phyloP scores from a whole-genome alignment of 106 monocot species.

The Dioscorea alata region DNA sequence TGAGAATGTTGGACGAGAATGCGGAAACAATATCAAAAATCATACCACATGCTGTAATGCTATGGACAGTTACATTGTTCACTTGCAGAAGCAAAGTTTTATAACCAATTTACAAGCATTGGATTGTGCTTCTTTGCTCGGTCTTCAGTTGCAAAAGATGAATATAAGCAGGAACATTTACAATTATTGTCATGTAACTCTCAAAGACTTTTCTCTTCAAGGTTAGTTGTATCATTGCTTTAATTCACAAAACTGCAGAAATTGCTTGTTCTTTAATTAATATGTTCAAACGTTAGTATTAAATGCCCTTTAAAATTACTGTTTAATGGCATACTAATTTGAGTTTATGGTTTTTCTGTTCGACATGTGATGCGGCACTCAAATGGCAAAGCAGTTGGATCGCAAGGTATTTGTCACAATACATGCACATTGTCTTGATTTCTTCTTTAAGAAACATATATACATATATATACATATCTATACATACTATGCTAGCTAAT shows the following conservation, averaged over 20 bases:
- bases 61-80: constrained; percentile 72
- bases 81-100: constrained; percentile 95
- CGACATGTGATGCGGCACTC: constrained; percentile 6
- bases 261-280: not conserved
- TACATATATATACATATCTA: too few relatives aligned
- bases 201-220: constrained; percentile 98
- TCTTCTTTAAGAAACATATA: not conserved
- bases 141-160: constrained; percentile 63
- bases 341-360: constrained; percentile 9
- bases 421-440: not conserved
- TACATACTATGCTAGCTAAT: too few relatives aligned
- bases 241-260: not conserved
- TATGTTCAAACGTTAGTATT: too few relatives aligned
- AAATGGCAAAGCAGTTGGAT: constrained; percentile 47
- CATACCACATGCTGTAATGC: constrained; percentile 64
- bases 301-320: not conserved
- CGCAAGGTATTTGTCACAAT: constrained; percentile 42
- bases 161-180: constrained; percentile 79
- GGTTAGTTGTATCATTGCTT: constrained; percentile 41
- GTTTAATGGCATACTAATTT: constrained; percentile 4
- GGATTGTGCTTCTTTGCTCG: constrained; percentile 73
- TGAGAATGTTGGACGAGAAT: constrained; percentile 42
- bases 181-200: constrained; percentile 68
- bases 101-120: constrained; percentile 96
- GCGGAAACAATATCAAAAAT: constrained; percentile 54